phyloP scores from a whole-genome alignment of 140 eudicot species.

The Cichorium intybus region DNA sequence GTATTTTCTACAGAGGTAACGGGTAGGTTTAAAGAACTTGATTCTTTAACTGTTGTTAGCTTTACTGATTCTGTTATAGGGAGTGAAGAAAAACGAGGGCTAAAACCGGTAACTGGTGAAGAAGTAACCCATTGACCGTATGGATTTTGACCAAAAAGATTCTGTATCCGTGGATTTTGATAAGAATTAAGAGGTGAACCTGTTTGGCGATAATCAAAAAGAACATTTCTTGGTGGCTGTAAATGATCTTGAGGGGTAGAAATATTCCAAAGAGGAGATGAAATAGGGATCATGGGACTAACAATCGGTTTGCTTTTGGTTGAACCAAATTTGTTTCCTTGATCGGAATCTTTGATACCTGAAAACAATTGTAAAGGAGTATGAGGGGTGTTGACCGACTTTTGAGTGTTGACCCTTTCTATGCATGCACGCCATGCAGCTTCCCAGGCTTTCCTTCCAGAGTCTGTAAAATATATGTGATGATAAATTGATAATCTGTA shows the following conservation, averaged over 20 bases:
- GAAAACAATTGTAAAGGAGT: constrained; percentile 54
- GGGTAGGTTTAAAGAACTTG: constrained; percentile 33
- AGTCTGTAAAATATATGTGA: constrained; percentile 45
- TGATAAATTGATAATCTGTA: too few species aligned
- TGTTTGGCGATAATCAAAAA: constrained; percentile 47
- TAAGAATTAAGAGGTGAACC: constrained; percentile 59
- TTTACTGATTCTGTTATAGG: constrained; percentile 62
- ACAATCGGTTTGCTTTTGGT: constrained; percentile 49
- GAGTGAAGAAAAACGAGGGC: constrained; percentile 41
- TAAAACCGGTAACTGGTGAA: constrained; percentile 53
- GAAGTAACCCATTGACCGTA: constrained; percentile 78
- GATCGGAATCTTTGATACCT: constrained; percentile 43
- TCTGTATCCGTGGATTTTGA: constrained; percentile 47
- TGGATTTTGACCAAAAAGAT: constrained; percentile 47
- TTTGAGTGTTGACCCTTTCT: constrained; percentile 58
- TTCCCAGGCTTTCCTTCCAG: constrained; percentile 75
- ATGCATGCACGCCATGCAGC: constrained; percentile 72
- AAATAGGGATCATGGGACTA: constrained; percentile 61
- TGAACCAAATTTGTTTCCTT: constrained; percentile 39
- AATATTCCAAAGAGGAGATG: constrained; percentile 92
- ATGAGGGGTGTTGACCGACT: constrained; percentile 41
- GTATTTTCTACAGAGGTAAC: constrained; percentile 32
- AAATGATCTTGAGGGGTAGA: constrained; percentile 58
- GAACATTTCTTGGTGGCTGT: constrained; percentile 42
- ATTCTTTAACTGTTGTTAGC: constrained; percentile 57